Conservation (phyloP, 129 eudicot genomes). For the carrot (Daucus carota) region DNA sequence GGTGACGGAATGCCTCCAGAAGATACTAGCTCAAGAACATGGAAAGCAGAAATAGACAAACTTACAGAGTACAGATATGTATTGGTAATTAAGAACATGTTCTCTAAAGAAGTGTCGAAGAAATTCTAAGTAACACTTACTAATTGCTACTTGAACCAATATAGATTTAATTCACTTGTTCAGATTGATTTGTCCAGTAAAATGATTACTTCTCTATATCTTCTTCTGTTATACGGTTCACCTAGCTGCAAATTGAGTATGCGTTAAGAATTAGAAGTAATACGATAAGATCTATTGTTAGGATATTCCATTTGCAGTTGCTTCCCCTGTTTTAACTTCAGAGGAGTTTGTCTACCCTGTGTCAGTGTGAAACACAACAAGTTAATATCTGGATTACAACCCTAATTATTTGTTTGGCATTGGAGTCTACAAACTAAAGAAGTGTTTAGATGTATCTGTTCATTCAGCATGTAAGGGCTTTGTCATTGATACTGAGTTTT, state of each 20-base stretch:
- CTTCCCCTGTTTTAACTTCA: not conserved
- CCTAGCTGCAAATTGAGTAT: not conserved
- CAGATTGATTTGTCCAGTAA: not conserved
- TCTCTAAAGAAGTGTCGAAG: not conserved
- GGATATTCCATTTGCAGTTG: not conserved
- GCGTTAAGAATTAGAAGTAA: not conserved
- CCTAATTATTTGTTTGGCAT: constrained; percentile 12
- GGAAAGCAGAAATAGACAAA: not conserved
- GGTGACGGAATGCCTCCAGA: not conserved
- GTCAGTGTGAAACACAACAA: not conserved
- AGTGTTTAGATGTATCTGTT: constrained; percentile 42
- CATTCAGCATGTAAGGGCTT: constrained; percentile 43
- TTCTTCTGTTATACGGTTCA: not conserved
- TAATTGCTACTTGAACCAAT: not conserved
- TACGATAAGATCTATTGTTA: not conserved
- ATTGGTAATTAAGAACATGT: not conserved
- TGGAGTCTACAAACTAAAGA: constrained; percentile 31
- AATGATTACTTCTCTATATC: not conserved
- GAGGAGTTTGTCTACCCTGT: not conserved
- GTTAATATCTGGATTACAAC: constrained; percentile 4
- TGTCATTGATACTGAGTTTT: constrained; percentile 61
- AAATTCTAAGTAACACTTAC: not conserved
- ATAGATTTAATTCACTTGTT: not conserved
- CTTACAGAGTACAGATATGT: not conserved
- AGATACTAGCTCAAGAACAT: not conserved